Evolutionary conservation across 306 rosid species (phyloP).

Genomic region (Phaseolus lunatus): DNA sequence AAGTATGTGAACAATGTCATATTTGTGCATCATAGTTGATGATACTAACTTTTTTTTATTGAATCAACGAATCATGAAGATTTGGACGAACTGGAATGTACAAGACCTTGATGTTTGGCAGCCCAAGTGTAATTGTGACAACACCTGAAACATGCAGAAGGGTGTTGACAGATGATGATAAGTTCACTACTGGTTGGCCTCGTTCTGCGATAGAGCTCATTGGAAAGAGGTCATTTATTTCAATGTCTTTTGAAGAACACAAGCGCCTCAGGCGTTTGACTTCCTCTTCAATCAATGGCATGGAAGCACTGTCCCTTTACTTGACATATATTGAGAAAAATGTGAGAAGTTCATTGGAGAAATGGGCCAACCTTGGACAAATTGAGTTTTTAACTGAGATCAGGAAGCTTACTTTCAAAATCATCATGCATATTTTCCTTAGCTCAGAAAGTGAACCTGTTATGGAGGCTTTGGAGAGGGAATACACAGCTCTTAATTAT

Average conservation of each 20-base stretch:
- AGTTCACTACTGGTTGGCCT: constrained; percentile 86
- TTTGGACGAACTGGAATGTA: constrained; percentile 78
- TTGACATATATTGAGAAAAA: constrained; percentile 66
- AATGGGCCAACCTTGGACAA: constrained; percentile 72
- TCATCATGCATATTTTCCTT: constrained; percentile 85
- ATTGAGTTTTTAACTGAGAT: constrained; percentile 76
- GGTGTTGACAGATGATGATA: constrained; percentile 81
- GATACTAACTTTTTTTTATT: neutral
- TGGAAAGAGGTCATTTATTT: constrained; percentile 78
- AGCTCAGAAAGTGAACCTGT: constrained; percentile 73
- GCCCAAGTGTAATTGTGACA: constrained; percentile 79
- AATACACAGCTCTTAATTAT: constrained; percentile 72
- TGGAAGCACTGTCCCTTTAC: constrained; percentile 74
- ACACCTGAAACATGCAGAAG: constrained; percentile 70
- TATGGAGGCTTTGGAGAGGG: constrained; percentile 78
- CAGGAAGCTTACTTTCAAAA: constrained; percentile 75
- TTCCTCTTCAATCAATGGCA: constrained; percentile 82
- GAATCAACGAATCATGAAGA: constrained; percentile 48
- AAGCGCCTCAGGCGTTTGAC: constrained; percentile 83
- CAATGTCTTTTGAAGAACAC: constrained; percentile 74
- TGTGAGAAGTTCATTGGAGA: constrained; percentile 64
- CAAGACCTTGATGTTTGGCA: constrained; percentile 84
- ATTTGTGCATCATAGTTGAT: constrained; percentile 1
- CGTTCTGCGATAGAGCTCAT: constrained; percentile 70
- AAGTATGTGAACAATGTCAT: neutral